Conservation (phyloP, 306 rosid species). For the Ammopiptanthus mongolicus region DNA sequence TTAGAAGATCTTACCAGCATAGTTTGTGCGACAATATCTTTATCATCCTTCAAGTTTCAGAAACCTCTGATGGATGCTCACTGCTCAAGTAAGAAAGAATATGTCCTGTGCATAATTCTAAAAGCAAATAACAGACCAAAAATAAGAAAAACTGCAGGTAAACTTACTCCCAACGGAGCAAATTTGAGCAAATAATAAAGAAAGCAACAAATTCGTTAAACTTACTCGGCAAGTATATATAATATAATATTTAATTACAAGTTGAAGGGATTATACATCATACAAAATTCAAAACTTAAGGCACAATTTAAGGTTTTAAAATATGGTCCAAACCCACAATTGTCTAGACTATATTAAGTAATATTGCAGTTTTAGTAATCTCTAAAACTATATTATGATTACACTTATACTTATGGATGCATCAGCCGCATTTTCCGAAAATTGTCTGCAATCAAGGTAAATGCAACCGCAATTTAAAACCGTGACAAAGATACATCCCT, state of each 20-base stretch:
- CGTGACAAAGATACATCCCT: background rate
- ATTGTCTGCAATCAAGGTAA: too few species aligned
- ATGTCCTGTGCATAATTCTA: background rate
- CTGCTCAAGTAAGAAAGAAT: background rate
- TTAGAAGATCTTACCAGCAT: background rate
- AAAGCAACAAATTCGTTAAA: background rate
- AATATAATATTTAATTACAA: constrained; percentile 10
- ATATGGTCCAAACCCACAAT: too few species aligned
- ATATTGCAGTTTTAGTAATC: too few species aligned
- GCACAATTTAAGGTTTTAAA: background rate
- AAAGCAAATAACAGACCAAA: background rate
- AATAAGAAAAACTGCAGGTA: background rate
- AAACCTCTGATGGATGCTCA: background rate
- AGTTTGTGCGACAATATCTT: background rate
- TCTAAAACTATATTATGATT: too few species aligned
- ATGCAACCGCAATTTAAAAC: too few species aligned
- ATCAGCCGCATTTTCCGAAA: too few species aligned
- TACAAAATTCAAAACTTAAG: background rate
- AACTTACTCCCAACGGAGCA: background rate
- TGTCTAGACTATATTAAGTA: too few species aligned
- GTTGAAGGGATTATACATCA: background rate
- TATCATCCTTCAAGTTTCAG: background rate
- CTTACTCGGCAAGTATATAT: background rate
- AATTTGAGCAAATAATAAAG: background rate
- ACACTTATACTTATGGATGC: too few species aligned